Conservation (phyloP, 495 filamentous ascomycete species). For the Symbiotaphrina buchneri region DNA sequence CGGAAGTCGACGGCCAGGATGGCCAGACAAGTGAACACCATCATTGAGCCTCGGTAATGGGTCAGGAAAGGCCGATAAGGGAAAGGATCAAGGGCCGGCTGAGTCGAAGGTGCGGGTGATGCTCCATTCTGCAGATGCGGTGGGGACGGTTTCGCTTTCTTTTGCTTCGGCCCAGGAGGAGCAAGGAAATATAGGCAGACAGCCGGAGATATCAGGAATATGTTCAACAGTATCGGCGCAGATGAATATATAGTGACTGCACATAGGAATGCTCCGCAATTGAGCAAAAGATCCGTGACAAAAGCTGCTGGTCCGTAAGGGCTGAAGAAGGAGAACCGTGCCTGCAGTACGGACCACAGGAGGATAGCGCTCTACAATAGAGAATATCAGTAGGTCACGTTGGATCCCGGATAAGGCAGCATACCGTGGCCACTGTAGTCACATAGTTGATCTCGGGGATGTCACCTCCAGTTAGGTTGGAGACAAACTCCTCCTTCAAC, state of each 20-base stretch:
- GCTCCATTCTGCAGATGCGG: slow-evolving; percentile 1
- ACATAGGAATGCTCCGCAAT: slow-evolving; percentile 59
- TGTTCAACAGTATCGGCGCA: slow-evolving; percentile 48
- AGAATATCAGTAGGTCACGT: slow-evolving; percentile 1
- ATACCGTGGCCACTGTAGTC: slow-evolving; percentile 63
- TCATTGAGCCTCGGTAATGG: slow-evolving; percentile 72
- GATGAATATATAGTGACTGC: slow-evolving; percentile 72
- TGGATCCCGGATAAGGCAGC: slow-evolving; percentile 9
- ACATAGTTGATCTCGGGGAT: slow-evolving; percentile 75
- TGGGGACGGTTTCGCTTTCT: slow-evolving; percentile 30
- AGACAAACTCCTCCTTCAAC: slow-evolving; percentile 87
- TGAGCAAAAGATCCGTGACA: slow-evolving; percentile 65
- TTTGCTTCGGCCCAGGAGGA: slow-evolving; percentile 15
- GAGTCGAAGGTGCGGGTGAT: not conserved
- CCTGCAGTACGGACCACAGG: slow-evolving; percentile 79
- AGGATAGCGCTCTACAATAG: slow-evolving; percentile 44
- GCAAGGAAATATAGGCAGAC: slow-evolving; percentile 31
- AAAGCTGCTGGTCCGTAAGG: slow-evolving; percentile 44
- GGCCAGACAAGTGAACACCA: slow-evolving; percentile 76
- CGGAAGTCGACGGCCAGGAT: slow-evolving; percentile 96
- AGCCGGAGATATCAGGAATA: slow-evolving; percentile 50
- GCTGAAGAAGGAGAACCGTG: slow-evolving; percentile 65
- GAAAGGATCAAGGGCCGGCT: slow-evolving; percentile 27
- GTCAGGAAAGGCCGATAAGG: slow-evolving; percentile 83
- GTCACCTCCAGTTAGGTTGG: slow-evolving; percentile 65